Conservation (phyloP, 345 rosid species). For the Salix brachista region DNA sequence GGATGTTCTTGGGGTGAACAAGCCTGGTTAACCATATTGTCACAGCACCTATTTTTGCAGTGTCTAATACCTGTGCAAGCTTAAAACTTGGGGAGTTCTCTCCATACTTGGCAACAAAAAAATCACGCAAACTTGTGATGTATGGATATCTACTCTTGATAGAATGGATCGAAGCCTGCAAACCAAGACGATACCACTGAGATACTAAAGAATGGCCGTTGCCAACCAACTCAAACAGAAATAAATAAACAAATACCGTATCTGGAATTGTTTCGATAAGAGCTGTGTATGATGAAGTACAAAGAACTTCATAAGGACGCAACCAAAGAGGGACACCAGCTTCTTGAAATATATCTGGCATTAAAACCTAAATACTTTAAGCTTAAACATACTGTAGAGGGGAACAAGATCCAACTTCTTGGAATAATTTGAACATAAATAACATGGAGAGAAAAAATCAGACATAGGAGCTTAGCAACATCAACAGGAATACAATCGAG, state of each 20-base stretch:
- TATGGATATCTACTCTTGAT: slow-evolving; percentile 91
- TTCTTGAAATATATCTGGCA: slow-evolving; percentile 95
- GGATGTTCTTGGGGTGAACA: background rate
- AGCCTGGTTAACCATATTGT: slow-evolving; percentile 1
- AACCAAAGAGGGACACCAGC: slow-evolving; percentile 99
- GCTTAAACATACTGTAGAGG: background rate
- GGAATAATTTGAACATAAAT: background rate
- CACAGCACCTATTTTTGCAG: background rate
- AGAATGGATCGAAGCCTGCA: slow-evolving; percentile 96
- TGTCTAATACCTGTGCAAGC: slow-evolving; percentile 80
- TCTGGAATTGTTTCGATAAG: slow-evolving; percentile 97
- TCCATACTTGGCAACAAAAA: slow-evolving; percentile 84
- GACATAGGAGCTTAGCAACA: background rate
- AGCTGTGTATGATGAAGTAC: slow-evolving; percentile 97
- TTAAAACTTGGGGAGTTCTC: slow-evolving; percentile 85
- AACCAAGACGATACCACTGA: slow-evolving; percentile 16
- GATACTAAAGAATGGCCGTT: slow-evolving; percentile 3
- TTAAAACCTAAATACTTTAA: slow-evolving; percentile 11
- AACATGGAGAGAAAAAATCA: background rate
- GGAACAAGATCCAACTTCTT: background rate
- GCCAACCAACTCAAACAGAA: slow-evolving; percentile 6
- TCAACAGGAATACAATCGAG: background rate
- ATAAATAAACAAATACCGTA: slow-evolving; percentile 51
- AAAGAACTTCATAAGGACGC: slow-evolving; percentile 92
- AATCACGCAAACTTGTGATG: slow-evolving; percentile 78